Evolutionary conservation across 495 filamentous ascomycete species (phyloP).

Genomic region (Chlorociboria aeruginascens): DNA sequence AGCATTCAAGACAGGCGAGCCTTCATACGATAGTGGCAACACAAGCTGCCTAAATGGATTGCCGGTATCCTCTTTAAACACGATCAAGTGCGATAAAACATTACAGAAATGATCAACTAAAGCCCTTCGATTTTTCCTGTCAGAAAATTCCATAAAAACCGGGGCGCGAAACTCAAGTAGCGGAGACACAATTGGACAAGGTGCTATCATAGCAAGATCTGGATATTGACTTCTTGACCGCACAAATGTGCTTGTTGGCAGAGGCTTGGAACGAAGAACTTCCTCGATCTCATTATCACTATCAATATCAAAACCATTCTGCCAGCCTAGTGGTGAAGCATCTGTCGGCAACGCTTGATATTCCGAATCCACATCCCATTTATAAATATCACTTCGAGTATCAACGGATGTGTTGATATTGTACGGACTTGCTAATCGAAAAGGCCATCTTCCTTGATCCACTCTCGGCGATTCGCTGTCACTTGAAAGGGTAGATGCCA

Average conservation of each 20-base stretch:
- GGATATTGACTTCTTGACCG: constrained; percentile 16
- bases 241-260: constrained; percentile 2
- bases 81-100: constrained; percentile 48
- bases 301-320: background rate
- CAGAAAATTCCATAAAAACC: constrained; percentile 41
- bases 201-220: constrained; percentile 31
- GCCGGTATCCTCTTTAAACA: constrained; percentile 49
- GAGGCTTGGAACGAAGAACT: constrained; percentile 4
- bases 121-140: constrained; percentile 38
- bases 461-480: constrained; percentile 4
- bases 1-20: constrained; percentile 42
- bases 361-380: constrained; percentile 10
- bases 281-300: constrained; percentile 13
- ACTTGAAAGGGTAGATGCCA: constrained; percentile 1
- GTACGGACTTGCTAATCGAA: constrained; percentile 17
- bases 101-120: constrained; percentile 53
- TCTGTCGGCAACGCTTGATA: constrained; percentile 9
- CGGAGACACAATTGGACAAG: constrained; percentile 32
- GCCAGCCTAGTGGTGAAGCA: constrained; percentile 2
- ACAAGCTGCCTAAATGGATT: constrained; percentile 53
- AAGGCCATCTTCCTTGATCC: constrained; percentile 12
- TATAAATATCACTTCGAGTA: constrained; percentile 2
- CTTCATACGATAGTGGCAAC: constrained; percentile 40
- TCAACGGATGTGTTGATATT: constrained; percentile 1
- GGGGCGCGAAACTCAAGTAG: constrained; percentile 38